These are phyloP conservation scores for Lophium mytilinum DNA, from an alignment of 495 filamentous ascomycete species.

Conservation along the genomic window DNA sequence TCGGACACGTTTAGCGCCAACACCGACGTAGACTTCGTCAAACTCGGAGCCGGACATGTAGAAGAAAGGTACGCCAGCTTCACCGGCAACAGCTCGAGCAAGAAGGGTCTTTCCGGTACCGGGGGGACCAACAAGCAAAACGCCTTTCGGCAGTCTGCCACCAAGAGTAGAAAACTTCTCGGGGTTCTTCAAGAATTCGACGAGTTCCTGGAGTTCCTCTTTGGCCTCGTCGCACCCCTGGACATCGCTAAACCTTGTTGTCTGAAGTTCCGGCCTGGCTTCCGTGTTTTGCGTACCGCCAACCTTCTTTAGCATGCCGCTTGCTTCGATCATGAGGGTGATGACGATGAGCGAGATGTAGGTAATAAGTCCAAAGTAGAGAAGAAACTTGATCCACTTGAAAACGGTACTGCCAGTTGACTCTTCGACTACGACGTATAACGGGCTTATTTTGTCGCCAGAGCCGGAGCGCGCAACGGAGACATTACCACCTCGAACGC, in stretches of 20 bases:
- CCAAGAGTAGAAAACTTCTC: slow-evolving; percentile 85
- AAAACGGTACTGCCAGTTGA: slow-evolving; percentile 68
- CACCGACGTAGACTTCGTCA: slow-evolving; percentile 96
- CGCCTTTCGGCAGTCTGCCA: slow-evolving; percentile 93
- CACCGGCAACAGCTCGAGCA: slow-evolving; percentile 90
- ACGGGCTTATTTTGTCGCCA: slow-evolving; percentile 67
- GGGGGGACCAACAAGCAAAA: slow-evolving; percentile 88
- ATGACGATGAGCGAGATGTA: slow-evolving; percentile 69
- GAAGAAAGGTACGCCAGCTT: slow-evolving; percentile 97
- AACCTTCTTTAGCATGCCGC: slow-evolving; percentile 69
- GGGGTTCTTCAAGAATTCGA: slow-evolving; percentile 90
- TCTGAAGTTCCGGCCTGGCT: slow-evolving; percentile 84
- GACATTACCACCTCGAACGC: slow-evolving; percentile 58
- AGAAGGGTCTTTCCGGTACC: slow-evolving; percentile 98
- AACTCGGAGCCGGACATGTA: slow-evolving; percentile 99
- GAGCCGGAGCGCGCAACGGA: slow-evolving; percentile 48
- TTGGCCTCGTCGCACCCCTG: slow-evolving; percentile 98
- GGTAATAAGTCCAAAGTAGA: slow-evolving; percentile 64
- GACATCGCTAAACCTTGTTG: slow-evolving; percentile 82
- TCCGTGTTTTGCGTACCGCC: slow-evolving; percentile 63
- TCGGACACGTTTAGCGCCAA: slow-evolving; percentile 94
- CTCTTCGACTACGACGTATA: slow-evolving; percentile 96
- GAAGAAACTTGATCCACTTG: slow-evolving; percentile 80
- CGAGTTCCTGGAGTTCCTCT: slow-evolving; percentile 92
- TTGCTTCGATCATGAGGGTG: slow-evolving; percentile 69